Evolutionary conservation across 805 yeast species (phyloP).

Genomic region (Starmerella asiatica): DNA sequence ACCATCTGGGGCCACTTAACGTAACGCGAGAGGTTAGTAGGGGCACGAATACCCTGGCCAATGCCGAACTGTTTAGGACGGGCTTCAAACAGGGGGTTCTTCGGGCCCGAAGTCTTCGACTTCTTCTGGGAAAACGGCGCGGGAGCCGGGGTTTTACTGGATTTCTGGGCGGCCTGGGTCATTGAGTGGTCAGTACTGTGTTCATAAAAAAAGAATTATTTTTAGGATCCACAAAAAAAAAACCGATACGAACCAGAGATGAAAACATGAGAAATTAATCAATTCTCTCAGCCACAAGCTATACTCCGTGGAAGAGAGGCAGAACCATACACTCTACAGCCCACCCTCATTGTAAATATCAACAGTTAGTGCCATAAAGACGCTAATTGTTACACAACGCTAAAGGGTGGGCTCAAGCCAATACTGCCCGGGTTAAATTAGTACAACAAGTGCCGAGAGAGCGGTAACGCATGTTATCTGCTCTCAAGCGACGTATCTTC

Average conservation of each 20-base stretch:
- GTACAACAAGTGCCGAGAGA: constrained; percentile 10
- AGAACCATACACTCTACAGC: constrained; percentile 20
- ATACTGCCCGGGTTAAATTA: constrained; percentile 15
- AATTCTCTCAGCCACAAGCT: constrained; percentile 21
- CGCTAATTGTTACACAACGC: too few species aligned
- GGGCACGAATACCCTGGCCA: constrained; percentile 90
- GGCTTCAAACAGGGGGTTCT: constrained; percentile 69
- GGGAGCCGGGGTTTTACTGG: constrained; percentile 98
- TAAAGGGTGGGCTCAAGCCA: constrained; percentile 10
- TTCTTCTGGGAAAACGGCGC: constrained; percentile 31
- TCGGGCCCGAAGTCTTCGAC: constrained; percentile 36
- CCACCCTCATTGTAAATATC: background rate
- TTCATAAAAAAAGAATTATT: constrained; percentile 6
- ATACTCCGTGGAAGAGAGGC: constrained; percentile 22
- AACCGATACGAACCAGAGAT: constrained; percentile 4
- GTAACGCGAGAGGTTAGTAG: constrained; percentile 89
- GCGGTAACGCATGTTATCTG: background rate
- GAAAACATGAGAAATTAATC: background rate
- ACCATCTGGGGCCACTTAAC: constrained; percentile 99
- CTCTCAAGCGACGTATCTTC: background rate
- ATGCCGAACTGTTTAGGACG: constrained; percentile 90
- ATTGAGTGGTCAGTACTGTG: constrained; percentile 24
- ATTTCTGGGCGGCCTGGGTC: constrained; percentile 46
- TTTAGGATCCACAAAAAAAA: too few species aligned
- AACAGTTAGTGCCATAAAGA: too few species aligned